Base-by-base conservation (phyloP, 352 stramenopile species). In the Blastocystis sp. region DNA sequence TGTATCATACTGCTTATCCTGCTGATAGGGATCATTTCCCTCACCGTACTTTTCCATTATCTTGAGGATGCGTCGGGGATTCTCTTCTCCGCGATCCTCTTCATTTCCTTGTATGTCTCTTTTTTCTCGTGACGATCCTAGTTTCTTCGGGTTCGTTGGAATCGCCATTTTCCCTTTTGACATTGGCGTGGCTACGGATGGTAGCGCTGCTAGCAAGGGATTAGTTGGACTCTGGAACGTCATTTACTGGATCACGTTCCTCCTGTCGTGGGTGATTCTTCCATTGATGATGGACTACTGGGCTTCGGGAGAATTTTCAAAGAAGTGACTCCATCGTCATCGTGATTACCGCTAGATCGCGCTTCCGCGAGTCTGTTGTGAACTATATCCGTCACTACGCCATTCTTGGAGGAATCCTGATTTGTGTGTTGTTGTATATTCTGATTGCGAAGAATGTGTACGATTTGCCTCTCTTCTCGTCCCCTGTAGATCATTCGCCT, bases 201-300 rank as follows among this genome's bases (percentile, higher is more conserved):
- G 65, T 57, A 21, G 4, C 7, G 21, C 17, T 19, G 65, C 65
- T n/a, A 76, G 65, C 14, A 54, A 9, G 11, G 65, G 65, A 6
- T 19, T 76, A 17, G 65, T 76, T 54, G 14, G 7, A 19, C 38
- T 76, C 21, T 76, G 65, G 65, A 28, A 10, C 9, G 38, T 76
- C 9, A 21, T 76, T 9, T 76, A 76, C n/a, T 28, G 43, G 19
- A 38, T 2, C 38, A 76, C 65, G 43, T 54, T 9, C 34, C 7
- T 42, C n/a, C 11, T 76, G 1, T n/a, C 65, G 11, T 76, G 34
- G 34, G n/a, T 21, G 9, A 17, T 54, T 28, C 52, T 76, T 54
- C 65, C 65, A 17, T 21, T 76, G 24, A 76, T 76, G 65, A 76
- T 17, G 38, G 65, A 76, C 52, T 76, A 76, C 52, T 76, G 65